A percentile compares a stretch with the other conserved stretches of the same genome.
These are phyloP conservation scores for Eimeria praecox DNA, from an alignment of 169 alveolate genomes.

Conservation along the genomic window DNA sequence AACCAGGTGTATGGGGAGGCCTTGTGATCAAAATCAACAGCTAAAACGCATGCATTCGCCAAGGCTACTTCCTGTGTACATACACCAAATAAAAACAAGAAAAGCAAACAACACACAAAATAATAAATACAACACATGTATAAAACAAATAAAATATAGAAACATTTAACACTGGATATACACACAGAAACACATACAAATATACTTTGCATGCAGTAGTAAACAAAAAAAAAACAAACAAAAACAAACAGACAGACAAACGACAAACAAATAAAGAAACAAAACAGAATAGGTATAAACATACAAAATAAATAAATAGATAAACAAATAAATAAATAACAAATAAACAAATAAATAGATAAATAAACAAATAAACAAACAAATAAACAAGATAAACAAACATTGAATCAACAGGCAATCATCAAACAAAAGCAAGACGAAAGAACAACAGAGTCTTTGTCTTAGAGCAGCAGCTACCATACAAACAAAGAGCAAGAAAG, in stretches of 20 bases:
- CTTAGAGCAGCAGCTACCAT: too few species aligned
- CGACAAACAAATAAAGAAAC: neutral
- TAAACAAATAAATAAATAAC: neutral
- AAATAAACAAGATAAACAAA: too few species aligned
- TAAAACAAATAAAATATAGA: neutral
- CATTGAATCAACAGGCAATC: too few species aligned
- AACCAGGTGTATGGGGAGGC: neutral
- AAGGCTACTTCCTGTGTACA: neutral
- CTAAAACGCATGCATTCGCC: neutral
- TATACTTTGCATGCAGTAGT: neutral
- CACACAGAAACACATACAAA: neutral
- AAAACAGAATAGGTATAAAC: neutral
- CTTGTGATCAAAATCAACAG: constrained; percentile 19
- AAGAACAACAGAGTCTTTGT: too few species aligned
- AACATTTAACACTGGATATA: too few species aligned
- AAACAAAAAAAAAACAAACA: neutral
- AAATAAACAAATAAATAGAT: too few species aligned
- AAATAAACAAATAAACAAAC: too few species aligned
- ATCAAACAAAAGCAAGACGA: too few species aligned
- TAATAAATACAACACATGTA: too few species aligned
- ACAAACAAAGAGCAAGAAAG: too few species aligned
- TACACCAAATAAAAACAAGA: neutral
- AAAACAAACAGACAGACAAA: neutral
- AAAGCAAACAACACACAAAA: neutral
- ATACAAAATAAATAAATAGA: too few species aligned